Percentiles rank a stretch among this genome's conserved stretches.
Conservation (phyloP, 2,329 filamentous ascomycete genomes). For the Epichloe typhina region DNA sequence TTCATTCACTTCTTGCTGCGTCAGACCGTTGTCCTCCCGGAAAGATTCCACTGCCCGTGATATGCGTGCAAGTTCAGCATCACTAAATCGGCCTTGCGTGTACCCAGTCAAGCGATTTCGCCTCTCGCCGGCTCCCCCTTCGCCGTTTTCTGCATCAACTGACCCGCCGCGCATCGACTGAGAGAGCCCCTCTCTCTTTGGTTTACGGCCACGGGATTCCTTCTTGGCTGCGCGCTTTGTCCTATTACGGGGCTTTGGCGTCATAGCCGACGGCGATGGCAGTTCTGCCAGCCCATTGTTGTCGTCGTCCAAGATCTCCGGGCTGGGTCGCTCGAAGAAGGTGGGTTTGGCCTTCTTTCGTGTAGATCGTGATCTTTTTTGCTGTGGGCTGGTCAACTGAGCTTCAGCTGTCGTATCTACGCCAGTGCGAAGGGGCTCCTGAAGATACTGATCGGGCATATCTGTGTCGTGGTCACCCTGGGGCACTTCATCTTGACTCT, state of each 20-base stretch:
- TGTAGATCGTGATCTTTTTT: constrained; percentile 20
- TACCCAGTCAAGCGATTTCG: constrained; percentile 16
- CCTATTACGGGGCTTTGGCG: constrained; percentile 18
- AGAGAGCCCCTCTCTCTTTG: constrained; percentile 9
- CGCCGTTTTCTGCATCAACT: constrained; percentile 10
- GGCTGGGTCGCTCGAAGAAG: constrained; percentile 24
- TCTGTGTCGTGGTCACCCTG: constrained; percentile 1
- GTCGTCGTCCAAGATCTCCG: constrained; percentile 9
- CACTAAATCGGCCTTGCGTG: constrained; percentile 29
- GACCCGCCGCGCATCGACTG: constrained; percentile 13
- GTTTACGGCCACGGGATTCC: constrained; percentile 7
- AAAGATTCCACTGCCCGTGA: constrained; percentile 30
- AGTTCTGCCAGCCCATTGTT: constrained; percentile 11
- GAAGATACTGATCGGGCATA: constrained; percentile 4
- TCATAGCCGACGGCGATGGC: constrained; percentile 21
- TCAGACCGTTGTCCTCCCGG: constrained; percentile 28
- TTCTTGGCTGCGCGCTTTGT: constrained; percentile 18
- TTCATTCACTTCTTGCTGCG: constrained; percentile 33
- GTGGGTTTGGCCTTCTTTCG: constrained; percentile 37
- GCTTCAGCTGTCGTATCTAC: constrained; percentile 3
- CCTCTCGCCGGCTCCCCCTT: constrained; percentile 7
- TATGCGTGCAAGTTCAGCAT: constrained; percentile 29
- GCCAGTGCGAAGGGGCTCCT: background rate
- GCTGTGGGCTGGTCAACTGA: constrained; percentile 3
- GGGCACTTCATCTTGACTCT: constrained; percentile 7